phyloP scores from a whole-genome alignment of 352 stramenopile genomes.

The Phytophthora litchii region DNA sequence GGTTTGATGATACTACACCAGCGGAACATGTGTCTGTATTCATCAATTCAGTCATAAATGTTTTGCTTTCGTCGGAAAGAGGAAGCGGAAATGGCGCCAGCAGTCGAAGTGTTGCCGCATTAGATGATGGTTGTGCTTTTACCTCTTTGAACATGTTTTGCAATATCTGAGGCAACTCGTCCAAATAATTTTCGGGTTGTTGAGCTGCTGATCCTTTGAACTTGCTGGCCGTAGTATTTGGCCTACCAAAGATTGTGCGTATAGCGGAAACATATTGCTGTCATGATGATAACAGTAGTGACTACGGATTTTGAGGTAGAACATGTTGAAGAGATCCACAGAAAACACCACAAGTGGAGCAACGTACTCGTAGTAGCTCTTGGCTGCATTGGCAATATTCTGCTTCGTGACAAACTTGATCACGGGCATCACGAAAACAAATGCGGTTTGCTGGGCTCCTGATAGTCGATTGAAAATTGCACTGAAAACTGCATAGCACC shows the following conservation, averaged over 20 bases:
- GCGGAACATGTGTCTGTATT: no score
- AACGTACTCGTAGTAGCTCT: constrained; percentile 20
- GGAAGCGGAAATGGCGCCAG: constrained; percentile 12
- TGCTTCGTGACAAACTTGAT: constrained; percentile 34
- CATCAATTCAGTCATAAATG: constrained; percentile 7
- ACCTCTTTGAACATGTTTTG: background rate
- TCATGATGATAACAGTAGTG: constrained; percentile 17
- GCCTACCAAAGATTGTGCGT: background rate
- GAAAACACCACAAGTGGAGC: constrained; percentile 11
- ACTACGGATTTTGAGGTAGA: background rate
- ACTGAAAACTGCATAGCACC: constrained; percentile 19
- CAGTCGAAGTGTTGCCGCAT: constrained; percentile 1
- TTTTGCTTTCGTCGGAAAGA: constrained; percentile 4
- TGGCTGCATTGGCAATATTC: constrained; percentile 8
- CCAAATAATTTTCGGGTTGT: background rate
- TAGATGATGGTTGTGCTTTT: background rate
- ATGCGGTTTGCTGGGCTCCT: constrained; percentile 1
- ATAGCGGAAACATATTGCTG: constrained; percentile 1
- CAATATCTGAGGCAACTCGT: background rate
- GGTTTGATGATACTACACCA: background rate
- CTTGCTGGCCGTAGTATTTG: background rate
- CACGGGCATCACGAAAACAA: constrained; percentile 18
- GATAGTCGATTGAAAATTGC: constrained; percentile 19
- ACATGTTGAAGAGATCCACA: constrained; percentile 16
- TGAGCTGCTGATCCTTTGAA: background rate